phyloP scores from a whole-genome alignment of 1,139 yeast species.

The Kluyveromyces sp. region DNA sequence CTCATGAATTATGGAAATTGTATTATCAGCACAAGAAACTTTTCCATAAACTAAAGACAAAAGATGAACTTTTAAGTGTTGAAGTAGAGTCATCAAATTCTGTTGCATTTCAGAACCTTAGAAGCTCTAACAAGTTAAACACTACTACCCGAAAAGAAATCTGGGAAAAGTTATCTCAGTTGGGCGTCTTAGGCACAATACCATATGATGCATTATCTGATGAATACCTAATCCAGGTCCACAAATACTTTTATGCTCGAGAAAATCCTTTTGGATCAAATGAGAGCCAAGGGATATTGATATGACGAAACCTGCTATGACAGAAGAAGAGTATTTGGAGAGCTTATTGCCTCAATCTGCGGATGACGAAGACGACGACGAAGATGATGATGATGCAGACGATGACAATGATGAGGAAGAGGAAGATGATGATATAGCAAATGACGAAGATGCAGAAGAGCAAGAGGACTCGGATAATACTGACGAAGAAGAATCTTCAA shows the following conservation, averaged over 20 bases:
- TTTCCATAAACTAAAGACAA: constrained; percentile 18
- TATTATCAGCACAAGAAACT: constrained; percentile 23
- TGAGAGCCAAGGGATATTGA: constrained; percentile 4
- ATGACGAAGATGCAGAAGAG: constrained; percentile 9
- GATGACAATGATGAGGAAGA: constrained; percentile 6
- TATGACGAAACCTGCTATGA: constrained; percentile 7
- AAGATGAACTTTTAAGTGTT: constrained; percentile 17
- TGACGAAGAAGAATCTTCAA: constrained; percentile 3
- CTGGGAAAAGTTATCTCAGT: constrained; percentile 26
- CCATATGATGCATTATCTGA: constrained; percentile 26
- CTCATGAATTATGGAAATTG: constrained; percentile 21
- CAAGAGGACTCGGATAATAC: constrained; percentile 16
- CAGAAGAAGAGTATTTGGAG: constrained; percentile 5
- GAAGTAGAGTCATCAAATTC: constrained; percentile 2
- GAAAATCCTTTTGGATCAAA: constrained; percentile 2
- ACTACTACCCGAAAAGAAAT: constrained; percentile 22
- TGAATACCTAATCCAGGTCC: constrained; percentile 27
- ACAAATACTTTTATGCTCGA: constrained; percentile 26
- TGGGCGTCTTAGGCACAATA: constrained; percentile 29
- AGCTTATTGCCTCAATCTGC: constrained; percentile 5
- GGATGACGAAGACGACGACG: constrained; percentile 8
- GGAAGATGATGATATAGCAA: constrained; percentile 8
- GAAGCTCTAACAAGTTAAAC: constrained; percentile 10
- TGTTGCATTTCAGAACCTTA: not conserved
- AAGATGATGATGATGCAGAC: constrained; percentile 7